A percentile compares a stretch with the other conserved stretches of the same genome.
phyloP scores from a whole-genome alignment of 306 rosid species.

The Cucumis hystrix region DNA sequence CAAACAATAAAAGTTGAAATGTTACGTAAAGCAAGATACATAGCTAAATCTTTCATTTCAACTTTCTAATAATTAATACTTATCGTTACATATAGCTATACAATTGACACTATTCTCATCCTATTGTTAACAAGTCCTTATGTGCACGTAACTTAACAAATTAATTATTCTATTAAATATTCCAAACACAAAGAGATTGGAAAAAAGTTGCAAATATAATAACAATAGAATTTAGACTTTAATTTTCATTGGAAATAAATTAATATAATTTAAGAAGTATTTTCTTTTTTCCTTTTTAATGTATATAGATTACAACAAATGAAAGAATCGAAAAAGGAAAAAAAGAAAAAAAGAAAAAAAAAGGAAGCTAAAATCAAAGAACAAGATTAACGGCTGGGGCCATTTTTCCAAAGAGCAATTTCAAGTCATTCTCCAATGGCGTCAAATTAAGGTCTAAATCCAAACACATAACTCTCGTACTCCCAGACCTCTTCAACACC shows the following conservation, averaged over 20 bases:
- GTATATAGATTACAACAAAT: not conserved
- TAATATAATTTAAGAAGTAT: not conserved
- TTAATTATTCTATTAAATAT: too few relatives aligned
- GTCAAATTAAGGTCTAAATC: constrained; percentile 77
- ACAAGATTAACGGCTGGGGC: constrained; percentile 33
- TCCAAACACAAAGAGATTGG: too few relatives aligned
- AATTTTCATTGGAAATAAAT: not conserved
- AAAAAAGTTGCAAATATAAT: too few relatives aligned
- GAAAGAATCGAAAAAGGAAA: not conserved
- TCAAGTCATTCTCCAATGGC: constrained; percentile 72
- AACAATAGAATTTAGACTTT: not conserved
- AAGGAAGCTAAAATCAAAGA: constrained; percentile 7
- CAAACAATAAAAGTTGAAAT: not conserved
- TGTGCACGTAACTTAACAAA: not conserved
- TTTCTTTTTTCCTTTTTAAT: not conserved
- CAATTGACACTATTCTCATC: not conserved
- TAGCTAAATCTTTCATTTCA: not conserved
- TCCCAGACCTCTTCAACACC: constrained; percentile 41
- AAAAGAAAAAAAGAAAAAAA: not conserved
- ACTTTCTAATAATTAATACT: not conserved
- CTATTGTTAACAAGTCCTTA: not conserved
- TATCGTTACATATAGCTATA: not conserved
- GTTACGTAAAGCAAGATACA: not conserved
- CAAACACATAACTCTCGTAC: constrained; percentile 33
- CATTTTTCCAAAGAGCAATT: constrained; percentile 41